Percentiles rank a stretch among this genome's conserved stretches.
These are phyloP conservation scores for Yamadazyma kanchanaburiensis DNA, from an alignment of 1,139 yeast genomes.

Conservation along the genomic window DNA sequence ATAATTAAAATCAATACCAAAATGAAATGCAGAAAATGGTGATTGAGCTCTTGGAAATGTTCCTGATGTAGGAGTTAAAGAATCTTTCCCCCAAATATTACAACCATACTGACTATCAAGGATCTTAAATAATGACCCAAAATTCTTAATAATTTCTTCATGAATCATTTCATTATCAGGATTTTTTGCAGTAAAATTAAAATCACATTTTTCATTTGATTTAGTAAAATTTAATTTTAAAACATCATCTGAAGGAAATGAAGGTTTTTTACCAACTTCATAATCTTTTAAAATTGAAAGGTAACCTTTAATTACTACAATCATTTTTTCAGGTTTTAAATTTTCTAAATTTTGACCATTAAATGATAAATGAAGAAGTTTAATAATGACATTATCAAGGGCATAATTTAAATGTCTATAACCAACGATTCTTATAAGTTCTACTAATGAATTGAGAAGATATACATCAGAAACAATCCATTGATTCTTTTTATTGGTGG, in stretches of 20 bases:
- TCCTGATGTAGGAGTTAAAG: slow-evolving; percentile 13
- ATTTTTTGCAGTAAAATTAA: slow-evolving; percentile 37
- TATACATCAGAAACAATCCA: slow-evolving; percentile 65
- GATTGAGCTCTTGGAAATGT: slow-evolving; percentile 20
- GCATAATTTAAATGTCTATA: slow-evolving; percentile 75
- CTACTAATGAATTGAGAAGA: slow-evolving; percentile 64
- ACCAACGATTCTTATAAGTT: slow-evolving; percentile 72
- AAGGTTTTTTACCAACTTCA: slow-evolving; percentile 58
- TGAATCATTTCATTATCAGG: slow-evolving; percentile 55
- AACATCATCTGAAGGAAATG: slow-evolving; percentile 68
- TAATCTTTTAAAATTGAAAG: slow-evolving; percentile 63
- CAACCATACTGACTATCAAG: slow-evolving; percentile 66
- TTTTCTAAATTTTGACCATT: slow-evolving; percentile 59
- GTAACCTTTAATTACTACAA: slow-evolving; percentile 70
- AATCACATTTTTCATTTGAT: slow-evolving; percentile 18
- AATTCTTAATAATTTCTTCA: slow-evolving; percentile 69
- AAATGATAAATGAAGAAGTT: slow-evolving; percentile 52
- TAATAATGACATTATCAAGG: slow-evolving; percentile 72
- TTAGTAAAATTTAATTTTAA: slow-evolving; percentile 18
- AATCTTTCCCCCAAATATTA: slow-evolving; percentile 23
- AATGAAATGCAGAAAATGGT: slow-evolving; percentile 47
- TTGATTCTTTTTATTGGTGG: slow-evolving; percentile 58
- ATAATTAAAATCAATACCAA: slow-evolving; percentile 44
- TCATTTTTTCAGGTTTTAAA: slow-evolving; percentile 65
- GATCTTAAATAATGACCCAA: slow-evolving; percentile 54